A percentile compares a stretch with the other conserved stretches of the same genome.
phyloP scores from a whole-genome alignment of 495 filamentous ascomycete species.

The Wilcoxina mikolae region DNA sequence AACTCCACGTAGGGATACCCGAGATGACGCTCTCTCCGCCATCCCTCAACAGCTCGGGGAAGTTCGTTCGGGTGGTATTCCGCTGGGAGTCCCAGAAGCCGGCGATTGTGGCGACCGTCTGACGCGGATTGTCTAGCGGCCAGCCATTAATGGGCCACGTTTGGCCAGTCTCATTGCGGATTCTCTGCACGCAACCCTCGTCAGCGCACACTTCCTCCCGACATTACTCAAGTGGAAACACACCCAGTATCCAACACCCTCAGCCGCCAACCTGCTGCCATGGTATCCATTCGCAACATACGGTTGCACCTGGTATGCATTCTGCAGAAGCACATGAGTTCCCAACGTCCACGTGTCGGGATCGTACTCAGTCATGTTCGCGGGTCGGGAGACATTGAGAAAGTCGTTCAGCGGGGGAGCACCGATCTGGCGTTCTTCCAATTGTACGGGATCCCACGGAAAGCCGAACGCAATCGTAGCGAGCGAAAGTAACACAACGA shows the following conservation, averaged over 20 bases:
- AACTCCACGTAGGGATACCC: conserved; percentile 50
- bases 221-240: not conserved
- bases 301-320: conserved; percentile 48
- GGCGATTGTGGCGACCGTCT: conserved; percentile 58
- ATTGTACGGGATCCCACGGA: not conserved
- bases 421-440: conserved; percentile 15
- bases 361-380: conserved; percentile 24
- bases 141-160: conserved; percentile 53
- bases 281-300: conserved; percentile 51
- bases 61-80: conserved; percentile 51
- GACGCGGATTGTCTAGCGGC: conserved; percentile 53
- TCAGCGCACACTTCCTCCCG: not conserved
- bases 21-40: conserved; percentile 59
- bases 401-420: conserved; percentile 19
- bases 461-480: not conserved
- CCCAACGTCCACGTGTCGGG: conserved; percentile 41
- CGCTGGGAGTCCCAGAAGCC: conserved; percentile 58
- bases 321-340: conserved; percentile 44
- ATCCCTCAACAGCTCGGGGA: conserved; percentile 55
- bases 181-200: conserved; percentile 35
- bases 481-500: not conserved
- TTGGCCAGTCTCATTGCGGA: conserved; percentile 31
- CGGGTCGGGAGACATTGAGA: conserved; percentile 11
- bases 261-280: conserved; percentile 47
- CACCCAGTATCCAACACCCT: conserved; percentile 33